A percentile compares a stretch with the other conserved stretches of the same genome.
phyloP scores from a whole-genome alignment of 2,329 filamentous ascomycete genomes.

The Domatiomyces globalis region DNA sequence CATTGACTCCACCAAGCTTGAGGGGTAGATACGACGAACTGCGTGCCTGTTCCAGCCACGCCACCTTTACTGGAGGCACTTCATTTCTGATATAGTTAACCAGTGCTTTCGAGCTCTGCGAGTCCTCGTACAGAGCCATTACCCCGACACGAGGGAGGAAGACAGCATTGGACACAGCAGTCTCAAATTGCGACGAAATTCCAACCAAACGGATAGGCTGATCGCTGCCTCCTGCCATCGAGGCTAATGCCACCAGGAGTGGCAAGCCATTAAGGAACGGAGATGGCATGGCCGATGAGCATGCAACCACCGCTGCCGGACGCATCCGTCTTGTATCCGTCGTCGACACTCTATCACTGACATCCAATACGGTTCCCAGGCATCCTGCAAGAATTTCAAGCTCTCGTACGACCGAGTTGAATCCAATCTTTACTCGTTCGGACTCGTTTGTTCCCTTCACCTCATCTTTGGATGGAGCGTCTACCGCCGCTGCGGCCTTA shows the following conservation, averaged over 20 bases:
- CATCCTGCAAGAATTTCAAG: constrained; percentile 25
- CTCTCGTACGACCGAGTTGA: constrained; percentile 32
- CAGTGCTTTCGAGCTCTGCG: constrained; percentile 5
- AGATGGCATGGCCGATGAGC: constrained; percentile 10
- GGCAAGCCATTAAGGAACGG: constrained; percentile 12
- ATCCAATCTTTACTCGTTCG: constrained; percentile 28
- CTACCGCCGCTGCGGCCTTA: constrained; percentile 1
- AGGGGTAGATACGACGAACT: constrained; percentile 7
- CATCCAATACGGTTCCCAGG: constrained; percentile 2
- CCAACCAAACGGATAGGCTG: constrained; percentile 6
- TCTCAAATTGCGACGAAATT: constrained; percentile 9
- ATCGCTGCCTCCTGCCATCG: constrained; percentile 1
- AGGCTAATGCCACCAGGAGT: constrained; percentile 9
- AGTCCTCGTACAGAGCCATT: constrained; percentile 8
- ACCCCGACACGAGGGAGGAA: constrained; percentile 13
- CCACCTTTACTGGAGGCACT: constrained; percentile 6
- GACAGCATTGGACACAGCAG: constrained; percentile 9
- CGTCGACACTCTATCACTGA: neutral
- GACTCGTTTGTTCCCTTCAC: constrained; percentile 18
- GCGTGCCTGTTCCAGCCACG: constrained; percentile 10
- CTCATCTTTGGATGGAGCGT: constrained; percentile 12
- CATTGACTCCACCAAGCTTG: constrained; percentile 7
- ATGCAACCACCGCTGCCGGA: constrained; percentile 11
- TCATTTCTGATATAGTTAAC: constrained; percentile 6
- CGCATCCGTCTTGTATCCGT: neutral